Evolutionary conservation across 2,329 filamentous ascomycete species (phyloP).

Genomic region (Alternaria alternata): DNA sequence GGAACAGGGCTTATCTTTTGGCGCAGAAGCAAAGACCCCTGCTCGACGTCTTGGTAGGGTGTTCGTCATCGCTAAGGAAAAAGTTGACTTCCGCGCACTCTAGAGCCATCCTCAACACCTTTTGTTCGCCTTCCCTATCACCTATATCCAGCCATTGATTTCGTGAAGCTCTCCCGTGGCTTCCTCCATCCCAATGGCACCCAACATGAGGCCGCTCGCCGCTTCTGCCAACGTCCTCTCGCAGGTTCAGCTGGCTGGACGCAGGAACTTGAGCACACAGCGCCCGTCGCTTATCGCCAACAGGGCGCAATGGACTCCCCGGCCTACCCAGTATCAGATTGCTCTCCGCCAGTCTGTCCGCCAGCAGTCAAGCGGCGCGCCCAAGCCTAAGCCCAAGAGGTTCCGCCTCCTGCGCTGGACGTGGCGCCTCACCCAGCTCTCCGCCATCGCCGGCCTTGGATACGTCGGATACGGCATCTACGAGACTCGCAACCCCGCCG

Average conservation of each 20-base stretch:
- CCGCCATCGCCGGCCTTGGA: constrained; percentile 71
- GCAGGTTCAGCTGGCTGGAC: constrained; percentile 46
- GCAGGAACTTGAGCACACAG: constrained; percentile 46
- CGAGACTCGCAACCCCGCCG: constrained; percentile 78
- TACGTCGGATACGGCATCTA: constrained; percentile 85
- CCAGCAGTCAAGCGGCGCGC: constrained; percentile 42
- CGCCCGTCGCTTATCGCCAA: constrained; percentile 46
- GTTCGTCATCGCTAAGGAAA: constrained; percentile 40
- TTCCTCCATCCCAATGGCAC: constrained; percentile 40
- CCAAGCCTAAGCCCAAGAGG: constrained; percentile 46
- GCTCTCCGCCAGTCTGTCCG: constrained; percentile 48
- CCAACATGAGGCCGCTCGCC: constrained; percentile 48
- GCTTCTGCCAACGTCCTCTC: constrained; percentile 36
- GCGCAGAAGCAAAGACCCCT: constrained; percentile 17
- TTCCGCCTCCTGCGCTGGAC: constrained; percentile 79
- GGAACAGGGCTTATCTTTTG: constrained; percentile 26
- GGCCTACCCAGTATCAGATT: constrained; percentile 45
- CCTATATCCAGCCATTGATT: constrained; percentile 17
- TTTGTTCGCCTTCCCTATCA: constrained; percentile 17
- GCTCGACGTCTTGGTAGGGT: constrained; percentile 15
- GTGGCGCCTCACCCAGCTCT: constrained; percentile 84
- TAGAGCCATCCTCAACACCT: constrained; percentile 21
- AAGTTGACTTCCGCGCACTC: constrained; percentile 30
- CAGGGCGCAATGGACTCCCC: constrained; percentile 46
- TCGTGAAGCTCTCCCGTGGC: constrained; percentile 18